Evolutionary conservation across 768 basidiomycete genomes (phyloP), one percentile per base, ranked within the genome.

Genomic region (Boletus rubropictus): DNA sequence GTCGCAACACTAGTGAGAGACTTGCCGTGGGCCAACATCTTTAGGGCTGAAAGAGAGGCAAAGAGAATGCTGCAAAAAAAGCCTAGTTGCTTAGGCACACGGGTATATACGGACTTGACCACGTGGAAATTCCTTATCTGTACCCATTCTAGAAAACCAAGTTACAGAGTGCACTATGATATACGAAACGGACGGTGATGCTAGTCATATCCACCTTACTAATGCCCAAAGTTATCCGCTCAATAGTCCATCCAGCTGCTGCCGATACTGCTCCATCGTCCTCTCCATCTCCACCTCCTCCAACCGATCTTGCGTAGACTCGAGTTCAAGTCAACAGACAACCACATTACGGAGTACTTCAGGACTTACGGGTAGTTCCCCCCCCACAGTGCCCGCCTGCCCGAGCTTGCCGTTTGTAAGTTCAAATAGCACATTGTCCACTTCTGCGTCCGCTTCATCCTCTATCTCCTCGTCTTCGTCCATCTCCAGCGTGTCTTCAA

Each of bases 351-450:
- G 18, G 9, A 36, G 45, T 37, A 52, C 24, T 29, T 1, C 5
- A 39, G 42, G 17, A 73, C 87, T 62, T 65, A 94, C 92, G 32
- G 90, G 92, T 54, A 88, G 62, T 41, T 83, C 85, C 27, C 74
- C 79, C 31, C 76, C 77, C 41, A 85, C 89, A 21, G 78, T 64
- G 11, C 89, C 89, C 36, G 81, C 88, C 62, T 86, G 79, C 6
- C 93, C 93, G n/a, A 96, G 74, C 69, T 95, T 95, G 44, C 94
- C 96, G 53, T 97, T 84, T 8, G 96, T 99, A 50, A 99, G 75
- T 47, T 97, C 93, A 57, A 86, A 97, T 32, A 99, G 64, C 12
- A 99, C 89, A 63, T 94, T 96, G 62, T 99, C 96, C 9, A 99
- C 90, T 63, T 99, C 96, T 10, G 82, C 90, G 58, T 97, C 93